Percentiles rank a stretch among this genome's conserved stretches.
Conservation (phyloP, 148 eudicot genomes). For the Nepenthes gracilis region DNA sequence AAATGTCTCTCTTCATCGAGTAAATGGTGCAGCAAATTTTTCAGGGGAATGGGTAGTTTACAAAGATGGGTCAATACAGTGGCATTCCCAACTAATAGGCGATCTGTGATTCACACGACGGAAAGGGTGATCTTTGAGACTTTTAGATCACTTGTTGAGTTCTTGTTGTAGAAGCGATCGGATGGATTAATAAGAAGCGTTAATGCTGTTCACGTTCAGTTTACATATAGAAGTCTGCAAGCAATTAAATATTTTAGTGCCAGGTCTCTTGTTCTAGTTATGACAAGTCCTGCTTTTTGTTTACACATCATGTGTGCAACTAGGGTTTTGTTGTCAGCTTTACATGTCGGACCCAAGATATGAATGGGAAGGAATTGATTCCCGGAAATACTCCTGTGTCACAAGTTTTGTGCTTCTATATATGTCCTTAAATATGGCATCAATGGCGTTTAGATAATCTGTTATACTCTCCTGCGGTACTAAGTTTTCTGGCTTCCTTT, state of each 20-base stretch:
- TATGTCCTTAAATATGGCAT: no score
- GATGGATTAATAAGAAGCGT: conserved; percentile 44
- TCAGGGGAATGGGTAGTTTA: conserved; percentile 7
- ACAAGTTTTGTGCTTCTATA: not conserved
- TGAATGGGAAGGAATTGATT: not conserved
- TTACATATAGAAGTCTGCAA: conserved; percentile 43
- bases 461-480: no score
- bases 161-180: conserved; percentile 31
- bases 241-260: conserved; percentile 49
- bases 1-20: conserved; percentile 8
- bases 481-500: no score
- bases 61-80: conserved; percentile 46
- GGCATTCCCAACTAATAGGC: conserved; percentile 63
- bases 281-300: conserved; percentile 47
- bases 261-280: conserved; percentile 45
- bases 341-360: not conserved
- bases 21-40: not conserved
- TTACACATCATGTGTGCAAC: conserved; percentile 43
- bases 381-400: not conserved
- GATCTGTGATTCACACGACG: conserved; percentile 62
- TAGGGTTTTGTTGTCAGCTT: conserved; percentile 41
- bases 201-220: conserved; percentile 37
- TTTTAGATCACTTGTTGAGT: conserved; percentile 45
- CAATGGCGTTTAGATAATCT: no score
- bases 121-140: conserved; percentile 80